A percentile compares a stretch with the other conserved stretches of the same genome.
Evolutionary conservation across 164 flowering plant species (phyloP).

Genomic region (Stephania cephalantha): DNA sequence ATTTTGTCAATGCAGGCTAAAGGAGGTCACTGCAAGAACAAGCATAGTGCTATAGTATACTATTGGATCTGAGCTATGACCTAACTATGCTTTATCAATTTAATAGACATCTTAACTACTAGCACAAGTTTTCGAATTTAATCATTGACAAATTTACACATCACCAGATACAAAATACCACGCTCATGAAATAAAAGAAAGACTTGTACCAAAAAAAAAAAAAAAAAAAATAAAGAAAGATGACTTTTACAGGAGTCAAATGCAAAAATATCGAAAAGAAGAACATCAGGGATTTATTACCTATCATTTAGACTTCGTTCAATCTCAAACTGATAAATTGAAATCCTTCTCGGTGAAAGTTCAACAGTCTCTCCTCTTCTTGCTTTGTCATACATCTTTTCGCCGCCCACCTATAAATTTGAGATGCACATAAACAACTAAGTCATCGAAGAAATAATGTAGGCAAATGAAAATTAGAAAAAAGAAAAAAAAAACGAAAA

Average conservation of each 20-base stretch:
- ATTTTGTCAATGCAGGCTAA: background rate
- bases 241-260: background rate
- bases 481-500: too few relatives aligned
- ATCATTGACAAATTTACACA: too few relatives aligned
- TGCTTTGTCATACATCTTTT: conserved; percentile 96
- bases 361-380: conserved; percentile 92
- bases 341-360: conserved; percentile 82
- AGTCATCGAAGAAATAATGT: background rate
- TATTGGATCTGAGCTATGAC: background rate
- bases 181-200: too few relatives aligned
- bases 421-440: conserved; percentile 11
- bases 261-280: background rate
- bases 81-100: background rate
- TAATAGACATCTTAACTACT: background rate
- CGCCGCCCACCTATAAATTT: conserved; percentile 78
- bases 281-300: conserved; percentile 20
- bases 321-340: conserved; percentile 81
- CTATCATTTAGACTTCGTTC: conserved; percentile 94
- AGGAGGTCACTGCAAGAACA: background rate
- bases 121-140: too few relatives aligned
- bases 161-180: too few relatives aligned
- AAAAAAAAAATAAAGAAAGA: too few relatives aligned
- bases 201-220: too few relatives aligned
- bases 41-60: too few relatives aligned
- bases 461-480: too few relatives aligned